A percentile compares a stretch with the other conserved stretches of the same genome.
phyloP scores from a whole-genome alignment of 768 basidiomycete species.

The Tephrocybe sp. region DNA sequence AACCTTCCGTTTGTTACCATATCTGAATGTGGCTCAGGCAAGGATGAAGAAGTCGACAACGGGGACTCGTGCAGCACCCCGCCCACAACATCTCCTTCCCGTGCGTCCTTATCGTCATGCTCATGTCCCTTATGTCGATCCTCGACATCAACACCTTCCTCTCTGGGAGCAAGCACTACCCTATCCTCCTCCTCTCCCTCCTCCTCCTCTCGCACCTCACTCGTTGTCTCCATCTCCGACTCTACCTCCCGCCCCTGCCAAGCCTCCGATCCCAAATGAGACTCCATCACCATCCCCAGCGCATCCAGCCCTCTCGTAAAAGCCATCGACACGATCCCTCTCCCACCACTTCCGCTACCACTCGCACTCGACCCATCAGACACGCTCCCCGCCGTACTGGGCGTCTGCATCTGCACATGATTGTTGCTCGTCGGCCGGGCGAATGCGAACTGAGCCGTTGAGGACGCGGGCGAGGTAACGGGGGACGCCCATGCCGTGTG shows the following conservation, averaged over 20 bases:
- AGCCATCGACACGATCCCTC: constrained; percentile 1
- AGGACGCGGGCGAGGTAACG: constrained; percentile 22
- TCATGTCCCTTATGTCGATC: constrained; percentile 41
- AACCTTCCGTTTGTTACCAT: constrained; percentile 6
- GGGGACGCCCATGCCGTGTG: constrained; percentile 40
- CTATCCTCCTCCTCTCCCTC: constrained; percentile 9
- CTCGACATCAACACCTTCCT: constrained; percentile 23
- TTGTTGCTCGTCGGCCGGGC: constrained; percentile 14
- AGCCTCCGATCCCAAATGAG: no score
- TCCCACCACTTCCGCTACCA: background rate
- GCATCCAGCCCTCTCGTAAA: constrained; percentile 1
- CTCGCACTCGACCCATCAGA: background rate
- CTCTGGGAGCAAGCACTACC: constrained; percentile 3
- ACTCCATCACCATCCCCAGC: constrained; percentile 4
- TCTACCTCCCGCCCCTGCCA: background rate
- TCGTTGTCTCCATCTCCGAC: background rate
- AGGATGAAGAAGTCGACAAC: constrained; percentile 14
- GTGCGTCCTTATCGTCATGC: constrained; percentile 33
- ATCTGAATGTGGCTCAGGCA: constrained; percentile 25
- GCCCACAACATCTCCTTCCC: background rate
- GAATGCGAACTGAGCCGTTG: background rate
- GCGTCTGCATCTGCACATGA: no score
- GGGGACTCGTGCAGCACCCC: constrained; percentile 10
- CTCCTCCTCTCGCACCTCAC: background rate
- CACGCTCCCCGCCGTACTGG: background rate